Conservation (phyloP, 768 basidiomycete species). For the Dendrothele bispora region DNA sequence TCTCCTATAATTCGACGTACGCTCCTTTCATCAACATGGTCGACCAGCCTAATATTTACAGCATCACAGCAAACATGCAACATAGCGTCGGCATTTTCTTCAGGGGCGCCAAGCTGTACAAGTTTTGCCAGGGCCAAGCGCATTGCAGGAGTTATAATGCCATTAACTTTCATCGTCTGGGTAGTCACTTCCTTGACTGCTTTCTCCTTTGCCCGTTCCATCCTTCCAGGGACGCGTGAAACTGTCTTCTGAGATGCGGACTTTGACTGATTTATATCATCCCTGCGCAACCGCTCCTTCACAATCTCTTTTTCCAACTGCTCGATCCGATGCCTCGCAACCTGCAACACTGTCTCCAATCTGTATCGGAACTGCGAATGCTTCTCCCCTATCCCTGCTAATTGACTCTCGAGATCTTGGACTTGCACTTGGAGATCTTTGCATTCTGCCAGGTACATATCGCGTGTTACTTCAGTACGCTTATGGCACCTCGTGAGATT, state of each 20-base stretch:
- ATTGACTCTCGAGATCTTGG: neutral
- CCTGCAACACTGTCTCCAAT: neutral
- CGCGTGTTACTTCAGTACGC: neutral
- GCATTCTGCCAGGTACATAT: neutral
- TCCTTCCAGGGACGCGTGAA: neutral
- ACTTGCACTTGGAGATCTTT: no score
- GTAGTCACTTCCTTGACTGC: neutral
- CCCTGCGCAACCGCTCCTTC: neutral
- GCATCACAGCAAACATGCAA: neutral
- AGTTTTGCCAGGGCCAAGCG: neutral
- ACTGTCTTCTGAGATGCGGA: neutral
- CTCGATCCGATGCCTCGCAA: neutral
- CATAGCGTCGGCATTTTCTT: neutral
- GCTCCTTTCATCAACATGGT: neutral
- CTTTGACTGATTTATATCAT: neutral
- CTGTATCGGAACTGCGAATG: neutral
- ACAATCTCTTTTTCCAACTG: neutral
- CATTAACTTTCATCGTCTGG: neutral
- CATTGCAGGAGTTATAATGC: neutral
- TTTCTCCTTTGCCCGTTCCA: neutral
- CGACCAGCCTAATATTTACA: neutral
- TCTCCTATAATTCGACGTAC: neutral
- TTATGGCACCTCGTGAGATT: neutral
- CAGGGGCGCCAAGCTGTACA: neutral
- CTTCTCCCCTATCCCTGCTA: neutral